phyloP scores from a whole-genome alignment of 2,329 filamentous ascomycete genomes.

The Trichoderma sp. region DNA sequence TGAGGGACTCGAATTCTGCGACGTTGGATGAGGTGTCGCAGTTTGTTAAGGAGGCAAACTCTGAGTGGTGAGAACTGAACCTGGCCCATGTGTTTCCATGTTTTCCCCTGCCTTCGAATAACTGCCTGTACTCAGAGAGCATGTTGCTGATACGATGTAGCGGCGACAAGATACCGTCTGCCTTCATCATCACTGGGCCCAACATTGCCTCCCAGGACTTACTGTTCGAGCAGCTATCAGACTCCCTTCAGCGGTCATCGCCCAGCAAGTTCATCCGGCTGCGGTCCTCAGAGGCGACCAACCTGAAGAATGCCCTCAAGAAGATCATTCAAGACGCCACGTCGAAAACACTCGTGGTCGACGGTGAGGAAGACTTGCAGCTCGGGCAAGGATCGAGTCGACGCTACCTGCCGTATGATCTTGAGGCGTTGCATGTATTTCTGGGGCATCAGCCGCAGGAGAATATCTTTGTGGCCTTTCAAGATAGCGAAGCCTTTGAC shows the following conservation, averaged over 20 bases:
- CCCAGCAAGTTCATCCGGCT: conserved; percentile 62
- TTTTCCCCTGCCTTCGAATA: too few relatives aligned
- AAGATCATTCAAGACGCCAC: conserved; percentile 69
- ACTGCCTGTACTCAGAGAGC: not conserved
- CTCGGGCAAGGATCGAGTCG: conserved; percentile 50
- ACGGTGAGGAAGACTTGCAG: conserved; percentile 57
- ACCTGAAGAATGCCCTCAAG: conserved; percentile 70
- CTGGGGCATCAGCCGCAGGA: conserved; percentile 51
- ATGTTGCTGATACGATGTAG: conserved; percentile 23
- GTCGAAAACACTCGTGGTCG: conserved; percentile 44
- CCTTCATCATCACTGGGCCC: conserved; percentile 73
- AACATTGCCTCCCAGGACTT: conserved; percentile 73
- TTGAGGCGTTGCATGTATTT: conserved; percentile 66
- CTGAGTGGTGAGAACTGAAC: conserved; percentile 30
- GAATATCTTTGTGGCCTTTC: conserved; percentile 69
- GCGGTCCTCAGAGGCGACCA: conserved; percentile 68
- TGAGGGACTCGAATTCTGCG: conserved; percentile 59
- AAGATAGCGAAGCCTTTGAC: conserved; percentile 82
- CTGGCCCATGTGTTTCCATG: not conserved
- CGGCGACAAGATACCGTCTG: conserved; percentile 59
- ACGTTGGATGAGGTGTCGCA: conserved; percentile 57
- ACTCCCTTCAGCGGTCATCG: conserved; percentile 47
- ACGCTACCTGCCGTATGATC: conserved; percentile 73
- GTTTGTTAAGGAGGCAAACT: conserved; percentile 49
- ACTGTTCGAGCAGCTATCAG: conserved; percentile 68